phyloP scores from a whole-genome alignment of 805 yeast genomes.

The Candida adriatica region DNA sequence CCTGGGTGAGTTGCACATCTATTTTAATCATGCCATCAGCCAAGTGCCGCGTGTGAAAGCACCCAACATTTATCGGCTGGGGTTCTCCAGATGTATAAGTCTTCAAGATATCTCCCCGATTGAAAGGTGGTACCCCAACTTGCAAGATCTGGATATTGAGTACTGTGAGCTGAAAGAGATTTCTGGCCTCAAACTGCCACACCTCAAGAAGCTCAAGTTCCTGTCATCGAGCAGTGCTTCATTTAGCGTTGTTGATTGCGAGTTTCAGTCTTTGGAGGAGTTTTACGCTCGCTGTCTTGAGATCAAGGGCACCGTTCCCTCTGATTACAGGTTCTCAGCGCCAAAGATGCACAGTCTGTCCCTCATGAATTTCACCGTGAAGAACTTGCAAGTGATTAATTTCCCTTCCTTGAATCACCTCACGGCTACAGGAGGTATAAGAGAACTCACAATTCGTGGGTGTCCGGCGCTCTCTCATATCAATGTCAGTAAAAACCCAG shows the following conservation, averaged over 20 bases:
- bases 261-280: conserved; percentile 8
- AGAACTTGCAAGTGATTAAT: conserved; percentile 1
- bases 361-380: conserved; percentile 8
- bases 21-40: conserved; percentile 9
- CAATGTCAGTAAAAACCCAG: not conserved
- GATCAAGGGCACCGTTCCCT: conserved; percentile 5
- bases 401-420: conserved; percentile 6
- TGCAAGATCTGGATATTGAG: conserved; percentile 7
- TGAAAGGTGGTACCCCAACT: conserved; percentile 6
- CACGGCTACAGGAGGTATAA: conserved; percentile 10
- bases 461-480: not conserved
- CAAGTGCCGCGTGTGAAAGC: conserved; percentile 9
- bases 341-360: conserved; percentile 6
- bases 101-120: conserved; percentile 3
- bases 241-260: conserved; percentile 8
- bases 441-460: conserved; percentile 2
- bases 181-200: conserved; percentile 1
- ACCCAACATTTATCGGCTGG: conserved; percentile 5
- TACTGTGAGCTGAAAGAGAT: conserved; percentile 10
- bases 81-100: conserved; percentile 10
- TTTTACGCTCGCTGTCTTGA: conserved; percentile 14
- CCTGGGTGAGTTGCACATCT: conserved; percentile 8
- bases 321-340: conserved; percentile 8
- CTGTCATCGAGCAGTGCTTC: conserved; percentile 14
- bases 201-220: conserved; percentile 2